phyloP scores from a whole-genome alignment of 1,139 yeast genomes.

The Yamadazyma sp. region DNA sequence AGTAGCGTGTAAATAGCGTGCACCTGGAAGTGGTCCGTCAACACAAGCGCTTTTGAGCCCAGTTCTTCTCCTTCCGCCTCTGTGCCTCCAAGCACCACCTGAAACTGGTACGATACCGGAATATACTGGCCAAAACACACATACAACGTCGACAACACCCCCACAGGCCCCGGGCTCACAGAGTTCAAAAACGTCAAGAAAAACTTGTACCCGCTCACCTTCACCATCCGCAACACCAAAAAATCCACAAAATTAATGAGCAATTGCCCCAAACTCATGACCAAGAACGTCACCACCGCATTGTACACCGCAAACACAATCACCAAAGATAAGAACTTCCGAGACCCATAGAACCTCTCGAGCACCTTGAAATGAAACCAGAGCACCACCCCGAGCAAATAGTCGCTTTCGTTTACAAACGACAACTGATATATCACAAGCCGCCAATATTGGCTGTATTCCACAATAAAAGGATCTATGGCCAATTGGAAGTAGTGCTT shows the following conservation, averaged over 20 bases:
- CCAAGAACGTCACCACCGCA: conserved; percentile 29
- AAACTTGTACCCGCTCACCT: conserved; percentile 18
- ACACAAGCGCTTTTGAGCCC: conserved; percentile 16
- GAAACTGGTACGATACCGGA: conserved; percentile 63
- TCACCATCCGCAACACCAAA: conserved; percentile 16
- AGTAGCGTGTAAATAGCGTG: conserved; percentile 54
- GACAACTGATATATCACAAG: conserved; percentile 53
- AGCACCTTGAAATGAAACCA: conserved; percentile 61
- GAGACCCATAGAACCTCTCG: conserved; percentile 65
- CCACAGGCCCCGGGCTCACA: conserved; percentile 61
- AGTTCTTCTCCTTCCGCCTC: too few relatives aligned
- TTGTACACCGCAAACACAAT: conserved; percentile 36
- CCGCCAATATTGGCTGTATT: conserved; percentile 72
- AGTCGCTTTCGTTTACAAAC: conserved; percentile 67
- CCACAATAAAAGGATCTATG: conserved; percentile 58
- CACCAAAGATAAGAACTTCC: conserved; percentile 49
- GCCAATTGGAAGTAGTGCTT: conserved; percentile 56
- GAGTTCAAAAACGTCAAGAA: conserved; percentile 35
- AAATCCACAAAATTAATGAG: conserved; percentile 31
- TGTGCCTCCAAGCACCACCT: conserved; percentile 34
- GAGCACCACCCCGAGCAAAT: conserved; percentile 48
- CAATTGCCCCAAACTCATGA: conserved; percentile 41
- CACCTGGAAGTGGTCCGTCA: conserved; percentile 60
- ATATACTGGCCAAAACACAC: conserved; percentile 56
- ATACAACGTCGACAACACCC: conserved; percentile 57